Percentiles rank a stretch among this genome's conserved stretches.
Evolutionary conservation across 1,139 yeast species (phyloP).

Genomic region (Candida sojae): DNA sequence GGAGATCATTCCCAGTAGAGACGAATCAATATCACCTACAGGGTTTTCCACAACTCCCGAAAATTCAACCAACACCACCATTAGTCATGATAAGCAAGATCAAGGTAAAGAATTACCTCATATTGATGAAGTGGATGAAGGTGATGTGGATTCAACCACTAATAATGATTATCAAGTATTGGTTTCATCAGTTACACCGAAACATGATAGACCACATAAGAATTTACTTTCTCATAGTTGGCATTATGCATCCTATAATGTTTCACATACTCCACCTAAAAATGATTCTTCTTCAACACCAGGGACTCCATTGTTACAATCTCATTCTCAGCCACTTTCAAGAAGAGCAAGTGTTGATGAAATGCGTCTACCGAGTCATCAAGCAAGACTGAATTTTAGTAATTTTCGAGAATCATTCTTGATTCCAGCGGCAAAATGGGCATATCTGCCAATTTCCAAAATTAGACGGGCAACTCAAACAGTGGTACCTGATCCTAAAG

Average conservation of each 20-base stretch:
- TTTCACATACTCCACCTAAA: neutral
- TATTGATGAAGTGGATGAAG: slow-evolving; percentile 1
- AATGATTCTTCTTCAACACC: slow-evolving; percentile 7
- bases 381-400: slow-evolving; percentile 13
- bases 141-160: neutral
- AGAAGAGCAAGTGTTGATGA: slow-evolving; percentile 14
- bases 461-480: slow-evolving; percentile 5
- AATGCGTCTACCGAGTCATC: slow-evolving; percentile 7
- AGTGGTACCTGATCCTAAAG: slow-evolving; percentile 4
- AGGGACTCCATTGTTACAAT: slow-evolving; percentile 7
- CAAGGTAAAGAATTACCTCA: neutral
- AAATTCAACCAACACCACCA: neutral
- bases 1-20: neutral
- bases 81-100: neutral
- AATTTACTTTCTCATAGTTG: slow-evolving; percentile 8
- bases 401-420: slow-evolving; percentile 25
- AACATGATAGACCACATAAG: neutral
- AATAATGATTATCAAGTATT: neutral
- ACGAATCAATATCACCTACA: neutral
- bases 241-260: slow-evolving; percentile 5
- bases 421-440: slow-evolving; percentile 32
- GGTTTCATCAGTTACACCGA: neutral
- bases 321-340: slow-evolving; percentile 14
- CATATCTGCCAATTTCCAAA: slow-evolving; percentile 20
- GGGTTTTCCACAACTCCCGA: slow-evolving; percentile 2